phyloP scores from a whole-genome alignment of 352 stramenopile species.

The Pythium insidiosum region DNA sequence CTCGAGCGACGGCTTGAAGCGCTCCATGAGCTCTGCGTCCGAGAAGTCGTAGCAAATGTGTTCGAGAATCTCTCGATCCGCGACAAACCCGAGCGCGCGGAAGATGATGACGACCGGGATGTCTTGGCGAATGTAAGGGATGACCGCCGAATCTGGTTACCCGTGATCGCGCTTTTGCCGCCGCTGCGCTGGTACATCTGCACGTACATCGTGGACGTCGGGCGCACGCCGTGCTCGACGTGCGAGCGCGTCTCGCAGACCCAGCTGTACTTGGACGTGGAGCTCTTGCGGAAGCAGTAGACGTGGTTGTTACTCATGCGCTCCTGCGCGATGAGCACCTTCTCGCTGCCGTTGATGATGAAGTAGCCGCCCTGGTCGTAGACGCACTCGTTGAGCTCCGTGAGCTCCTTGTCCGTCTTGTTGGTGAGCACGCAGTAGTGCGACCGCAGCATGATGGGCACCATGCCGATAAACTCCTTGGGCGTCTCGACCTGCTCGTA shows the following conservation, averaged over 20 bases:
- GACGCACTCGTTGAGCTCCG: slow-evolving; percentile 97
- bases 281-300: slow-evolving; percentile 99
- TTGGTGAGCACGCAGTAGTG: slow-evolving; percentile 94
- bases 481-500: slow-evolving; percentile 83
- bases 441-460: slow-evolving; percentile 98
- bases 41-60: slow-evolving; percentile 99
- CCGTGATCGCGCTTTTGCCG: slow-evolving; percentile 92
- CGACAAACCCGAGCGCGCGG: slow-evolving; percentile 92
- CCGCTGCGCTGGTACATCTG: slow-evolving; percentile 98
- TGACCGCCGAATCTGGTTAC: slow-evolving; percentile 97
- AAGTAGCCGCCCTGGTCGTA: slow-evolving; percentile 99
- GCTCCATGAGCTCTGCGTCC: slow-evolving; percentile 98
- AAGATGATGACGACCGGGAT: slow-evolving; percentile 99
- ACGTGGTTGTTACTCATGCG: slow-evolving; percentile 99
- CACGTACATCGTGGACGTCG: slow-evolving; percentile 97
- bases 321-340: slow-evolving; percentile 99
- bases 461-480: slow-evolving; percentile 97
- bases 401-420: slow-evolving; percentile 91
- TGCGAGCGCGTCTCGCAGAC: slow-evolving; percentile 96
- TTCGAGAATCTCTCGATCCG: slow-evolving; percentile 98
- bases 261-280: slow-evolving; percentile 94
- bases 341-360: slow-evolving; percentile 97
- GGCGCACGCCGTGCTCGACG: slow-evolving; percentile 92
- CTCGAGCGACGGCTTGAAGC: slow-evolving; percentile 97
- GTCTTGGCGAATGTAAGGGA: slow-evolving; percentile 98